Evolutionary conservation across 768 basidiomycete species (phyloP).

Genomic region (Stropharia rugosoannulata): DNA sequence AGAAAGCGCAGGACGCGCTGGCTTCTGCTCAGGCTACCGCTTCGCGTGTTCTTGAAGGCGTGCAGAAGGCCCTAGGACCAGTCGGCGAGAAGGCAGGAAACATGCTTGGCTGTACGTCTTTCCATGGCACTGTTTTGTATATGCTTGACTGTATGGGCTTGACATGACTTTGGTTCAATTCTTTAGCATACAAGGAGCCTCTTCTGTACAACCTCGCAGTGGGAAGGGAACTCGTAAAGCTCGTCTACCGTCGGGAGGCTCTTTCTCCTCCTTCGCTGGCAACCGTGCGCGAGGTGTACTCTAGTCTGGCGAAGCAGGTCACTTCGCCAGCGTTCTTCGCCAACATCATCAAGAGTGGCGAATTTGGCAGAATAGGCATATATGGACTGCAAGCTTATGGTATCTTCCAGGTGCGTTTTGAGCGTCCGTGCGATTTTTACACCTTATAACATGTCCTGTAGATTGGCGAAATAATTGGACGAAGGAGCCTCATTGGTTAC

Average conservation of each 20-base stretch:
- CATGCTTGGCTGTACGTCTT: constrained; percentile 45
- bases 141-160: background rate
- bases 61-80: constrained; percentile 46
- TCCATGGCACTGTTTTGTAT: background rate
- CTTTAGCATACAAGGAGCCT: constrained; percentile 69
- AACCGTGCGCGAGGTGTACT: constrained; percentile 57
- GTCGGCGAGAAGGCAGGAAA: constrained; percentile 52
- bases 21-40: constrained; percentile 57
- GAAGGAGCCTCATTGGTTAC: constrained; percentile 7
- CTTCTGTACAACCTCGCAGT: constrained; percentile 79
- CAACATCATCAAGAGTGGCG: constrained; percentile 56
- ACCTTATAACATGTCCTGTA: background rate
- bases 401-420: constrained; percentile 72
- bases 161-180: background rate
- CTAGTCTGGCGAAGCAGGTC: constrained; percentile 62
- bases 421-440: background rate
- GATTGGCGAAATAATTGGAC: constrained; percentile 10
- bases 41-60: constrained; percentile 48
- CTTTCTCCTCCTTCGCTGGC: constrained; percentile 67
- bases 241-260: constrained; percentile 70
- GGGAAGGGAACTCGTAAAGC: constrained; percentile 71
- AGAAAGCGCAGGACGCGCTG: constrained; percentile 72
- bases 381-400: constrained; percentile 88
- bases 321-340: constrained; percentile 61
- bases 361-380: constrained; percentile 64